phyloP scores from a whole-genome alignment of 2,329 filamentous ascomycete species.

The Apiospora sp. region DNA sequence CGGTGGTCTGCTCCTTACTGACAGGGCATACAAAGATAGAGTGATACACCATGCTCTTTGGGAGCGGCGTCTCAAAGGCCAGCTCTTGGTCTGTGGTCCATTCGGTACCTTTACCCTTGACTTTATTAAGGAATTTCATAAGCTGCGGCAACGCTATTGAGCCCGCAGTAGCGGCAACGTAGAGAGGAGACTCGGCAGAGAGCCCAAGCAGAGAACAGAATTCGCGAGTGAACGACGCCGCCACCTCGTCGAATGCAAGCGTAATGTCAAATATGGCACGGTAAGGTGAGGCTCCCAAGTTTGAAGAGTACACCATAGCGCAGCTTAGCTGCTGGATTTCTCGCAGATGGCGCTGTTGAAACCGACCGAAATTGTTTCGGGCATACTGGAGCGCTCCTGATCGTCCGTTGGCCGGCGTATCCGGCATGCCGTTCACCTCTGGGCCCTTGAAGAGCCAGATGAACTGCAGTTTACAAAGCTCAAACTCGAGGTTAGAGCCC shows the following conservation, averaged over 20 bases:
- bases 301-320: constrained; percentile 80
- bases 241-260: constrained; percentile 82
- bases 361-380: constrained; percentile 74
- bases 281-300: constrained; percentile 82
- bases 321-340: constrained; percentile 85
- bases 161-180: constrained; percentile 90
- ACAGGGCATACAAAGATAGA: constrained; percentile 98
- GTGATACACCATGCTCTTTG: constrained; percentile 77
- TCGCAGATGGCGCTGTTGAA: constrained; percentile 75
- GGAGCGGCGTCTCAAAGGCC: constrained; percentile 75
- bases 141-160: constrained; percentile 89
- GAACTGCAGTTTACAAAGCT: constrained; percentile 88
- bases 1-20: constrained; percentile 94
- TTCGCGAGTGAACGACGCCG: constrained; percentile 87
- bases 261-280: constrained; percentile 77
- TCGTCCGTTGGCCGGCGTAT: constrained; percentile 60
- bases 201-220: constrained; percentile 93
- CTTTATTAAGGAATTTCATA: constrained; percentile 86
- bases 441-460: constrained; percentile 83
- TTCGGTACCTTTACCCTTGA: constrained; percentile 88
- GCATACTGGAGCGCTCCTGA: constrained; percentile 79
- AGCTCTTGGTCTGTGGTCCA: constrained; percentile 94
- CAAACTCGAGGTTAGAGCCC: constrained; percentile 94
- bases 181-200: constrained; percentile 90
- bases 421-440: constrained; percentile 60